phyloP scores from a whole-genome alignment of 331 rosid species.

The Telfairia occidentalis region DNA sequence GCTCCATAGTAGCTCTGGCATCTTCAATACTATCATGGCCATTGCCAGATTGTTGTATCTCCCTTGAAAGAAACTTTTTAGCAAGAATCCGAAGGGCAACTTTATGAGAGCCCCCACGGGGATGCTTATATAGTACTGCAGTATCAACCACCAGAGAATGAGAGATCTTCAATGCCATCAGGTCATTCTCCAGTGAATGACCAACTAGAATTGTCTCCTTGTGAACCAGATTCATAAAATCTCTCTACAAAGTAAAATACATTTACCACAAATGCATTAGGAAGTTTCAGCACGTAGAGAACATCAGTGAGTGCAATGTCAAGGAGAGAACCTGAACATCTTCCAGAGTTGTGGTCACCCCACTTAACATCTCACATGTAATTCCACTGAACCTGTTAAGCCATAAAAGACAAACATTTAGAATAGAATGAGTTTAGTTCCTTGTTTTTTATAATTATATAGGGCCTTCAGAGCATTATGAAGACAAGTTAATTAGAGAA shows the following conservation, averaged over 20 bases:
- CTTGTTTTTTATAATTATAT: neutral
- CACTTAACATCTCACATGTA: constrained; percentile 73
- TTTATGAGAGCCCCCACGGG: constrained; percentile 63
- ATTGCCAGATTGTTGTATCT: constrained; percentile 73
- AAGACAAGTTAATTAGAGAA: neutral
- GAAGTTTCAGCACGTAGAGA: neutral
- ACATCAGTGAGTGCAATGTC: neutral
- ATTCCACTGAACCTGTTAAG: constrained; percentile 88
- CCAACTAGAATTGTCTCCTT: constrained; percentile 82
- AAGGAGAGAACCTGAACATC: constrained; percentile 73
- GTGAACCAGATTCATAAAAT: constrained; percentile 63
- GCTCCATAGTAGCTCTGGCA: constrained; percentile 85
- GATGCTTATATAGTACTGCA: constrained; percentile 66
- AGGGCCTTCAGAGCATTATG: neutral
- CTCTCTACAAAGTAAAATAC: constrained; percentile 43
- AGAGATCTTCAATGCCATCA: constrained; percentile 67
- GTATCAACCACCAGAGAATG: constrained; percentile 78
- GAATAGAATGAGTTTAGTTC: neutral
- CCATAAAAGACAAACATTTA: neutral
- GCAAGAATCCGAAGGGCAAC: constrained; percentile 72
- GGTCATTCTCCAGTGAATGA: constrained; percentile 91
- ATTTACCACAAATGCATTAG: constrained; percentile 17
- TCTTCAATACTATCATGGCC: constrained; percentile 97
- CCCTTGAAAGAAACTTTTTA: constrained; percentile 63
- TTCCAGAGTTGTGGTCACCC: constrained; percentile 65